Conservation (phyloP, 257 asterid species). For the Solanum etuberosum region DNA sequence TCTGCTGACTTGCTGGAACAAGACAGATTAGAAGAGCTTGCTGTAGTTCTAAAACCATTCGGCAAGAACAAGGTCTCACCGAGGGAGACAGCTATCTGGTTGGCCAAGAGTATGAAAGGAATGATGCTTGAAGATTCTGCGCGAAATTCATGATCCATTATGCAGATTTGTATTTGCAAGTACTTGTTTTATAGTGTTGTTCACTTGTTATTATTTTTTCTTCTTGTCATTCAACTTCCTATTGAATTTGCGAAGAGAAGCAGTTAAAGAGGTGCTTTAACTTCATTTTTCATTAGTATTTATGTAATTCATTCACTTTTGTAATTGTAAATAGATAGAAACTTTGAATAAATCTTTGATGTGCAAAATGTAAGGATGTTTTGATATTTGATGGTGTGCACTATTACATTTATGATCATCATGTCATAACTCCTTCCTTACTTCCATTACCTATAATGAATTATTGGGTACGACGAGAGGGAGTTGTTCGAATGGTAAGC, state of each 20-base stretch:
- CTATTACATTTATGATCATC: too few species aligned
- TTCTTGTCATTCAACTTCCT: neutral
- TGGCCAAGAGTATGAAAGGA: slow-evolving; percentile 88
- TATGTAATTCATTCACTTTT: neutral
- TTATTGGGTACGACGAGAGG: neutral
- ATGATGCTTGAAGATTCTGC: slow-evolving; percentile 85
- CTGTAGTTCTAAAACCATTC: slow-evolving; percentile 77
- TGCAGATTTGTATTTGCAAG: neutral
- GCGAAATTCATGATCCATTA: slow-evolving; percentile 29
- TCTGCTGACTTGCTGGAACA: slow-evolving; percentile 96
- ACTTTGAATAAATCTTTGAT: neutral
- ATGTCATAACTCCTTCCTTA: neutral
- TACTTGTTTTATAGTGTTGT: neutral
- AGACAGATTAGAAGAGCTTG: slow-evolving; percentile 74
- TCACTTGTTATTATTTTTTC: neutral
- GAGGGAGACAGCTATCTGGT: slow-evolving; percentile 97
- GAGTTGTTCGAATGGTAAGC: too few species aligned
- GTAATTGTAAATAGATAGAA: neutral
- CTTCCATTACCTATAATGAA: neutral
- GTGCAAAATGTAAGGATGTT: neutral
- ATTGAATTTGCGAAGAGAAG: neutral
- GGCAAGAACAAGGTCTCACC: slow-evolving; percentile 95
- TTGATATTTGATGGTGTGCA: neutral
- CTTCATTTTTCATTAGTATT: neutral
- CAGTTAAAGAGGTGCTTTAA: neutral